Evolutionary conservation across 2,329 filamentous ascomycete genomes (phyloP), one percentile per base, ranked within the genome.

Genomic region (Cryphonectria naterciae): DNA sequence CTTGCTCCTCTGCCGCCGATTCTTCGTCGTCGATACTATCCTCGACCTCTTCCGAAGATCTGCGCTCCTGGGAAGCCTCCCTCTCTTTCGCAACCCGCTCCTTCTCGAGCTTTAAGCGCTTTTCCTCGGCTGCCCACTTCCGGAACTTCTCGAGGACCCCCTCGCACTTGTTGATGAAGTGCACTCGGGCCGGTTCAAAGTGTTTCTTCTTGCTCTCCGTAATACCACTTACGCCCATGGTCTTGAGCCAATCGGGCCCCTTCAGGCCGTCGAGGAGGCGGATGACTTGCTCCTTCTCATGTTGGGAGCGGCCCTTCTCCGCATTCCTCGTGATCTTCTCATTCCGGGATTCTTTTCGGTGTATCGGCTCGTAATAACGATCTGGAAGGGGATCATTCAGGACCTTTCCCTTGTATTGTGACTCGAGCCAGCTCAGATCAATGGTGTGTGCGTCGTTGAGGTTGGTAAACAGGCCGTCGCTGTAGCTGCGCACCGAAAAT

Each of bases 211-310:
- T 93, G 32, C 89, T 90, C 77, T 98, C 95, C 0, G 94, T 97
- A 52, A 97, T 83, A 28, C 88, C 93, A 74, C 90, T 95, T 46
- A 98, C 92, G 37, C 95, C 96, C 90, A 99, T 94, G 4, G 95
- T 88, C 73, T 93, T 91, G 70, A 98, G 85, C 96, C 96, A 99
- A 80, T 98, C 96, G 70, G 93, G 93, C 2, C 95, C 93, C 78
- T 94, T 92, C 1, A 99, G 86, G 25, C 94, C 94, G 68, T 96
- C 94, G 8, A 98, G 85, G 22, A 91, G 80, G 46, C 89, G 85
- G 68, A 89, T 86, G 56, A 91, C 87, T 75, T 90, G 88, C 72
- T 91, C 88, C 74, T 86, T 89, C 75, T 91, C 89, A 82, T 91
- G 89, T 75, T 91, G 88, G 22, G 89, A 89, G 13, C 88, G 85